Evolutionary conservation across 225 moss, liverwort and hornwort species (phyloP).

Genomic region (Thuidium tamariscinum): DNA sequence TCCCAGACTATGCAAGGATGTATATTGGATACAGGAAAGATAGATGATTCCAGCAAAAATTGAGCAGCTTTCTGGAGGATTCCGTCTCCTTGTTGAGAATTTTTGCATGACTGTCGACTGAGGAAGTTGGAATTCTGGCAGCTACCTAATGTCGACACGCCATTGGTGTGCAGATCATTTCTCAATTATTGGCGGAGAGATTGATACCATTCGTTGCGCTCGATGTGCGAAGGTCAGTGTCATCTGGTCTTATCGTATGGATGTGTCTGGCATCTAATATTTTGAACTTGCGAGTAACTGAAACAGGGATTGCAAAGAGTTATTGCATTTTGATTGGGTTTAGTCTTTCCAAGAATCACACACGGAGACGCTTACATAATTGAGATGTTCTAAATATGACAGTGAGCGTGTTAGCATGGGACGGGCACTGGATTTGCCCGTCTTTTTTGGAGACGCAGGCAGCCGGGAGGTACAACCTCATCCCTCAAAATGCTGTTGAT

Average conservation of each 20-base stretch:
- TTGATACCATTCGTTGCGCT: constrained; percentile 96
- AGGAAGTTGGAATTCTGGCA: neutral
- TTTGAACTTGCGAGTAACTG: neutral
- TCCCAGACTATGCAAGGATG: neutral
- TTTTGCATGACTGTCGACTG: neutral
- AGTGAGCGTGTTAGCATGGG: constrained; percentile 95
- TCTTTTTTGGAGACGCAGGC: constrained; percentile 96
- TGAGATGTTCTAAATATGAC: neutral
- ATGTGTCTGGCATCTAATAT: neutral
- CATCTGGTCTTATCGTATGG: neutral
- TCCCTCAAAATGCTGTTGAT: neutral
- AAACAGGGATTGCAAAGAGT: neutral
- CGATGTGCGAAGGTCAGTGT: constrained; percentile 81
- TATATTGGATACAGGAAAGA: neutral
- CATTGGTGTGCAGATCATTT: constrained; percentile 68
- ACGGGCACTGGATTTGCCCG: constrained; percentile 83
- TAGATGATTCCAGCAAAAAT: neutral
- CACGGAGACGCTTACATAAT: neutral
- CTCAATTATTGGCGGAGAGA: constrained; percentile 85
- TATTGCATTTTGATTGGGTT: neutral
- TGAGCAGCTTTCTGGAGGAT: neutral
- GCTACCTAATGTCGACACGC: neutral
- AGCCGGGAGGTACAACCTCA: constrained; percentile 65
- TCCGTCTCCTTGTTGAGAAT: neutral
- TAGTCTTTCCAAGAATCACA: neutral